Evolutionary conservation across 2,329 filamentous ascomycete species (phyloP), one percentile per base, ranked within the genome.

Genomic region (Xylaria polymorpha): DNA sequence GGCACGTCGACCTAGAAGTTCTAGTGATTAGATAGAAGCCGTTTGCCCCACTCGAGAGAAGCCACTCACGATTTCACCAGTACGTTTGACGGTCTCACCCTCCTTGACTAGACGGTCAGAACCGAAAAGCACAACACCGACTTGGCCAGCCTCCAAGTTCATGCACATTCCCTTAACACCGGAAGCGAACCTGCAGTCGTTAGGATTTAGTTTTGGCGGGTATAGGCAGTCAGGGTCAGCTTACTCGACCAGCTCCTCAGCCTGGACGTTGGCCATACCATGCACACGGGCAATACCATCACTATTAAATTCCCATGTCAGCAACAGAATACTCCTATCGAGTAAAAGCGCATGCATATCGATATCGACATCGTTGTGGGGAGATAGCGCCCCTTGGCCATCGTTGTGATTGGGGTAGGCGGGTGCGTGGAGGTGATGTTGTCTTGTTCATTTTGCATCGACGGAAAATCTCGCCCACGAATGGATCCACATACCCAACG

Each of bases 151-250:
- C 88, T 99, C 96, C 86, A 99, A 91, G 93, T 99, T 99, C 95
- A 99, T 98, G 93, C 95, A 98, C 96, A 99, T 99, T 85, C 96
- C 96, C 92, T 98, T 98, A 86, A 98, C 96, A 85, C 96, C 96
- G 76, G 96, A 99, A 81, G 96, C 94, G 88, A 99, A 99, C 89
- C 94, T 98, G 76, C 44, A 39, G 20, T 25, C 9, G 53, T 68
- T 65, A 78, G 46, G 71, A 69, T 43, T 72, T n/a, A 3, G 20
- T 71, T 29, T 73, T 70, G 64, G 48, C 43, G 57, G 61, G 51
- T 68, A 68, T 58, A 67, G 56, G 71, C 61, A 66, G 48, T 63
- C 6, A 44, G 15, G 69, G 50, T 75, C 69, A 73, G 92, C 94
- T 80, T 94, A 98, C 94, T 99, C 96, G 83, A 99, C 96, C 84